A percentile compares a stretch with the other conserved stretches of the same genome.
phyloP scores from a whole-genome alignment of 192 early-diverging fungal genomes.

The Diversispora epigaea region DNA sequence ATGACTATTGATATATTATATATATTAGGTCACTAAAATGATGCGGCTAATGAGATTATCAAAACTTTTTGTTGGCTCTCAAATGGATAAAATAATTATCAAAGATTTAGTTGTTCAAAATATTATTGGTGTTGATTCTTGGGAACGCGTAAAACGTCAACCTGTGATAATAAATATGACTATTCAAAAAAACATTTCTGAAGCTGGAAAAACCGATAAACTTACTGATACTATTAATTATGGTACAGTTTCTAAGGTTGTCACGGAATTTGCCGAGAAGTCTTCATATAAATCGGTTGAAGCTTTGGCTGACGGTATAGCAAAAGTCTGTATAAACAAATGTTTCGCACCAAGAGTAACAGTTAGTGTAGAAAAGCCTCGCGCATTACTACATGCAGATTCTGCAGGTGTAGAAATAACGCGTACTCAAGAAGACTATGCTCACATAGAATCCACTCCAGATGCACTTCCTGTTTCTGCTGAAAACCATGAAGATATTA shows the following conservation, averaged over 20 bases:
- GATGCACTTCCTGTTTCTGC: constrained; percentile 37
- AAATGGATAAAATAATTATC: constrained; percentile 65
- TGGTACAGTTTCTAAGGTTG: constrained; percentile 71
- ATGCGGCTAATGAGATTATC: too few relatives aligned
- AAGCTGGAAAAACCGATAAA: constrained; percentile 77
- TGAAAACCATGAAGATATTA: constrained; percentile 65
- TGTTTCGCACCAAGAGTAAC: constrained; percentile 66
- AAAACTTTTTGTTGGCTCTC: too few relatives aligned
- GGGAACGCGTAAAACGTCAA: constrained; percentile 87
- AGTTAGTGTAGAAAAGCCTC: constrained; percentile 78
- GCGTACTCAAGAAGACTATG: constrained; percentile 63
- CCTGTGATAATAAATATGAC: constrained; percentile 80
- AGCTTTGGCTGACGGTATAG: constrained; percentile 68
- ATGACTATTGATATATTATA: too few relatives aligned
- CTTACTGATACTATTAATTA: constrained; percentile 84
- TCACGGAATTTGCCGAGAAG: constrained; percentile 74
- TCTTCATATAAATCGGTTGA: constrained; percentile 69
- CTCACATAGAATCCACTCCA: constrained; percentile 36
- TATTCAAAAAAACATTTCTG: constrained; percentile 71
- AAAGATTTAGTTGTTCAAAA: constrained; percentile 78
- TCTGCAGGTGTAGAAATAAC: constrained; percentile 87
- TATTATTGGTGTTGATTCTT: constrained; percentile 88
- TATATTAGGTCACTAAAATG: too few relatives aligned
- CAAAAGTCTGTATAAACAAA: constrained; percentile 58
- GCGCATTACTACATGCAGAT: constrained; percentile 87